A percentile compares a stretch with the other conserved stretches of the same genome.
These are phyloP conservation scores for Anisodus acutangulus DNA, from an alignment of 257 asterid species.

Conservation along the genomic window DNA sequence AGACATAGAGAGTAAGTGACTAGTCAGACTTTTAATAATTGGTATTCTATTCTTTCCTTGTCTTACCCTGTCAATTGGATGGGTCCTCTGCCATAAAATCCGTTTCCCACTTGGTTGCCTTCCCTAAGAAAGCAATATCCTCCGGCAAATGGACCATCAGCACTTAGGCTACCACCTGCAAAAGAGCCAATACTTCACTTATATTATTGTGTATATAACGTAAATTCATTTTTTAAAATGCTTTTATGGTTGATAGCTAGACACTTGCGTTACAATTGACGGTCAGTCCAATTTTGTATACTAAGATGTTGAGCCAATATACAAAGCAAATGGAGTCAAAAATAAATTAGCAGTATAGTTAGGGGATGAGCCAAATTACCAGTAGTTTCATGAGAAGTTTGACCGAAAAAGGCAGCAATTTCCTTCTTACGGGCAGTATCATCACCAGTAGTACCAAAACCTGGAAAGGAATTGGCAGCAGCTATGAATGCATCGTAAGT, in stretches of 20 bases:
- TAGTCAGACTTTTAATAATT: not conserved
- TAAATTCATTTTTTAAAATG: too few species aligned
- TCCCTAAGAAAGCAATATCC: constrained; percentile 39
- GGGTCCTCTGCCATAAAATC: constrained; percentile 42
- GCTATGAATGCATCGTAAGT: constrained; percentile 42
- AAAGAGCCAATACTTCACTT: not conserved
- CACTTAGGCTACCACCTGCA: constrained; percentile 27
- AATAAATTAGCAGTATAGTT: too few species aligned
- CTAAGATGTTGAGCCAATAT: too few species aligned
- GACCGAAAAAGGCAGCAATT: constrained; percentile 44
- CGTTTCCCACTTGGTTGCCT: not conserved
- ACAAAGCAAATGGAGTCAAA: not conserved
- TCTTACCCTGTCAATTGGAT: constrained; percentile 38
- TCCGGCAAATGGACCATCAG: constrained; percentile 38
- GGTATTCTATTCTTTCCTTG: not conserved
- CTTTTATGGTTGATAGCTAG: not conserved
- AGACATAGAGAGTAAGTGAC: not conserved
- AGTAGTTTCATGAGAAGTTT: constrained; percentile 46
- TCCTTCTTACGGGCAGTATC: constrained; percentile 35
- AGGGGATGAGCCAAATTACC: constrained; percentile 22
- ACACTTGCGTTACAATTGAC: not conserved
- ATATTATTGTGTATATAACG: not conserved
- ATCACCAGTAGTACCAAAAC: constrained; percentile 47
- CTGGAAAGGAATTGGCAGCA: constrained; percentile 40
- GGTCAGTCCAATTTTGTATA: too few species aligned